Percentiles rank a stretch among this genome's conserved stretches.
phyloP scores from a whole-genome alignment of 1,284 basidiomycete genomes.

The Moesziomyces sp. region DNA sequence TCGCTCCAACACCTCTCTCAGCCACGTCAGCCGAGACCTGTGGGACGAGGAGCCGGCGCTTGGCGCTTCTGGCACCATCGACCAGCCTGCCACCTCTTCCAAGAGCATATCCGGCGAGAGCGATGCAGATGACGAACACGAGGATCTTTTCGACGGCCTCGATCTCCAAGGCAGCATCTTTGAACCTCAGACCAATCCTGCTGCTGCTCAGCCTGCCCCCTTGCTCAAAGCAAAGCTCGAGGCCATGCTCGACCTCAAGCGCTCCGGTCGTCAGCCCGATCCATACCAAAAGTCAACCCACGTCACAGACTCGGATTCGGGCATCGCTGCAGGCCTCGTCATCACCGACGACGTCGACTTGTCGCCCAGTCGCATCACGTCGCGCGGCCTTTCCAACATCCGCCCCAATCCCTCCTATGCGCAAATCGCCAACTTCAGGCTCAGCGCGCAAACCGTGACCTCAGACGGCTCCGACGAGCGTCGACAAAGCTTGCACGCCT shows the following conservation, averaged over 20 bases:
- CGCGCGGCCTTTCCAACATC: slow-evolving; percentile 12
- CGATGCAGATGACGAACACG: slow-evolving; percentile 55
- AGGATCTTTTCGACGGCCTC: slow-evolving; percentile 52
- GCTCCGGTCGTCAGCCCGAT: slow-evolving; percentile 15
- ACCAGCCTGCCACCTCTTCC: slow-evolving; percentile 10
- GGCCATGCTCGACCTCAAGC: slow-evolving; percentile 48
- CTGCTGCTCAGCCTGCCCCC: slow-evolving; percentile 2
- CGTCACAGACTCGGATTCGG: slow-evolving; percentile 35
- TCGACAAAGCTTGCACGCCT: slow-evolving; percentile 16
- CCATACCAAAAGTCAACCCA: slow-evolving; percentile 2
- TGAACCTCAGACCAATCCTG: slow-evolving; percentile 4
- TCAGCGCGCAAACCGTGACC: slow-evolving; percentile 1
- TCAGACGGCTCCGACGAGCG: slow-evolving; percentile 3
- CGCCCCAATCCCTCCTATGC: slow-evolving; percentile 5
- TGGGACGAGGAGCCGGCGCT: slow-evolving; percentile 37
- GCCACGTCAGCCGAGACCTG: slow-evolving; percentile 27
- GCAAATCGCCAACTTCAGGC: neutral
- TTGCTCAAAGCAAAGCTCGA: slow-evolving; percentile 37
- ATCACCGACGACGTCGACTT: slow-evolving; percentile 61
- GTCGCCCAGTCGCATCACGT: slow-evolving; percentile 50
- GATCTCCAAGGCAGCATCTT: slow-evolving; percentile 52
- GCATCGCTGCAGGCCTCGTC: slow-evolving; percentile 52
- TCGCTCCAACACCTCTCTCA: slow-evolving; percentile 38
- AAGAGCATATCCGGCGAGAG: slow-evolving; percentile 42
- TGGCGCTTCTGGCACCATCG: slow-evolving; percentile 11